These are phyloP conservation scores for Nymphaea colorata DNA, from an alignment of 164 flowering plant species.

Conservation along the genomic window DNA sequence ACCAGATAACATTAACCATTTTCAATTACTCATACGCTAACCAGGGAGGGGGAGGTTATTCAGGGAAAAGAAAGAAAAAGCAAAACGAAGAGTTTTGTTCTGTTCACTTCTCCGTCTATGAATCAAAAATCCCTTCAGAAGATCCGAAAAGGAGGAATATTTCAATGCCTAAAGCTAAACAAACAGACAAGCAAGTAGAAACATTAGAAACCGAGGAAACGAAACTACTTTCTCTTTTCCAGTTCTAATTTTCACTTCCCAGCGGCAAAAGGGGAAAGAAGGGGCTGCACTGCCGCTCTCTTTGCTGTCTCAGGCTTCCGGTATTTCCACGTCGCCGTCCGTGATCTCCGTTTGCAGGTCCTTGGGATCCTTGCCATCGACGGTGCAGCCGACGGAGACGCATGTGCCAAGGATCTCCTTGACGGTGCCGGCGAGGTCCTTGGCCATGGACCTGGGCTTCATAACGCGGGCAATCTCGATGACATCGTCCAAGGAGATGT, in stretches of 20 bases:
- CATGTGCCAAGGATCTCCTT: slow-evolving; percentile 25
- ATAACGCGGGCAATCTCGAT: slow-evolving; percentile 26
- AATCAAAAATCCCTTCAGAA: background rate
- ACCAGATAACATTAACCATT: too few species aligned
- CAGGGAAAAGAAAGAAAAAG: too few species aligned
- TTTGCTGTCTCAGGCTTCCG: background rate
- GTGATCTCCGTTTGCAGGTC: slow-evolving; percentile 24
- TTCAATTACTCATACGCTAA: too few species aligned
- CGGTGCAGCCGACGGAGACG: slow-evolving; percentile 23
- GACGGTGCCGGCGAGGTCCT: slow-evolving; percentile 17
- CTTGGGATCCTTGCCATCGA: slow-evolving; percentile 23
- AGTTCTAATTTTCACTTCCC: background rate
- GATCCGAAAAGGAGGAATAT: background rate
- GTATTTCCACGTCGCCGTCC: slow-evolving; percentile 6
- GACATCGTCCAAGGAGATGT: slow-evolving; percentile 51
- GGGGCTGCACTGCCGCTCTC: background rate
- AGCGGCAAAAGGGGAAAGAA: background rate
- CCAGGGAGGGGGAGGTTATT: too few species aligned
- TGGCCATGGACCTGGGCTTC: slow-evolving; percentile 24
- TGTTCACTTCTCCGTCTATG: too few species aligned
- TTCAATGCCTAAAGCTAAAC: background rate
- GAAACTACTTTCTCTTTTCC: background rate
- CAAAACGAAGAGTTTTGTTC: too few species aligned
- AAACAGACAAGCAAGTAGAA: background rate
- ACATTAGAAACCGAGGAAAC: background rate